Base-by-base conservation (phyloP, 2,329 filamentous ascomycete genomes). In the Alternaria brassicicola region DNA sequence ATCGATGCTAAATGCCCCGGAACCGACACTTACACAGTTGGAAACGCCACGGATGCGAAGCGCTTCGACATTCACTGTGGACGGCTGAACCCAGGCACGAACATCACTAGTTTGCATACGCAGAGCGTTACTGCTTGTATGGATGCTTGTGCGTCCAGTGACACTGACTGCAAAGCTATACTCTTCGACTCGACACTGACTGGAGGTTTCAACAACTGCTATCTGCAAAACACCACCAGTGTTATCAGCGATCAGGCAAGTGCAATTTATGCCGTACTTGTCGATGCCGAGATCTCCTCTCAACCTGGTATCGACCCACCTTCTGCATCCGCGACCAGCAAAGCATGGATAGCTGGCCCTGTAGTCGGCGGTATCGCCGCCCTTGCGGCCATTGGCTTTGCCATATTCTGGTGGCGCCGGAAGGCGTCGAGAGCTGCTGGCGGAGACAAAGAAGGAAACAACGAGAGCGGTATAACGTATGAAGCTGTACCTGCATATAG, bases 41-140 rank as follows among this genome's bases (percentile, higher is more conserved):
- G 13, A 12, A 47, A 51, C 64, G 6, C 30, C n/a, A 0, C 53
- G 52, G 13, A 68, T 30, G 35, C 59, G 15, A 66, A 65, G 35
- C 61, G 59, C 12, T 74, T 74, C 43, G 67, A 73, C 0, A 59
- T 76, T 10, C 65, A 72, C 33, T 76, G 73, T 52, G 72, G 70
- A 2, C 62, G 72, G 45, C 17, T 62, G 25, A 76, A 71, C 42
- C 58, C 62, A 7, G 72, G 72, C 3, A 63, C 66, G 1, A 76
- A 76, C 41, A 70, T 75, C 26, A 74, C 71, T 1, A 59, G 43
- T 1, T 26, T 75, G 3, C 73, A 75, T 45, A 33, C 49, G 33
- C 63, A 68, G 17, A 75, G 75, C 49, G 36, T 74, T 1, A 74
- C 71, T 0, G 42, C 59, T 0, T 76, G 72, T 47, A 71, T 76